Evolutionary conservation across 257 asterid species (phyloP), one percentile per base, ranked within the genome.

Genomic region (Solanum okadae): DNA sequence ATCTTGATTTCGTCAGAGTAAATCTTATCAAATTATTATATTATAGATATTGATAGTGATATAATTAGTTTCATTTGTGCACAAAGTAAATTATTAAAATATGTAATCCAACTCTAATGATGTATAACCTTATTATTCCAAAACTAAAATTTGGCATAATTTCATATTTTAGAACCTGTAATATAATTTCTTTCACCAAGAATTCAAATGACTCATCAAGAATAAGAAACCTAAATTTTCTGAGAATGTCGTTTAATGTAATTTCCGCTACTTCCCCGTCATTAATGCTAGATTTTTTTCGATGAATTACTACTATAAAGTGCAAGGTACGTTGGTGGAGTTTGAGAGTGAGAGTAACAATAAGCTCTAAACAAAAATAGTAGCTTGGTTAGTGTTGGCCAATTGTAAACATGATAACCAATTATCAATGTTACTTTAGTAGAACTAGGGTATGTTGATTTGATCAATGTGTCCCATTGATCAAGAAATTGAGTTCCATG

Each of bases 1-100:
- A 91, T 93, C 92, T 46, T 93, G 88, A 86, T 88, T 84, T 90
- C 86, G 87, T 93, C 88, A 42, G 27, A 61, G 86, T 89, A 86
- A 87, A 86, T 76, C 84, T 83, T 75, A 65, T 70, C 37, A 46
- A 81, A 49, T 81, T 52, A 49, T 81, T 44, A 15, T 44, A 87
- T 16, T 34, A 49, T 15, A 46, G 18, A 46, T 29, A 29, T 18
- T 27, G 68, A 81, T 46, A 16, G 42, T 46, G 86, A 46, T 44
- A 8, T 37, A 46, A 81, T 81, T 27, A 46, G 14, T 46, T 46
- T 46, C 27, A 49, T 81, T 44, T 46, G 4, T 81, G 68, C 8
- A 81, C 40, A 46, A 81, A 3, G 29, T 29, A 81, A 42, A 42
- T 44, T 8, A 42, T 42, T 44, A 79, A 79, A 16, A 35, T 10